A percentile compares a stretch with the other conserved stretches of the same genome.
Conservation (phyloP, 305 asterid genomes). For the Fraxinus dipetala region DNA sequence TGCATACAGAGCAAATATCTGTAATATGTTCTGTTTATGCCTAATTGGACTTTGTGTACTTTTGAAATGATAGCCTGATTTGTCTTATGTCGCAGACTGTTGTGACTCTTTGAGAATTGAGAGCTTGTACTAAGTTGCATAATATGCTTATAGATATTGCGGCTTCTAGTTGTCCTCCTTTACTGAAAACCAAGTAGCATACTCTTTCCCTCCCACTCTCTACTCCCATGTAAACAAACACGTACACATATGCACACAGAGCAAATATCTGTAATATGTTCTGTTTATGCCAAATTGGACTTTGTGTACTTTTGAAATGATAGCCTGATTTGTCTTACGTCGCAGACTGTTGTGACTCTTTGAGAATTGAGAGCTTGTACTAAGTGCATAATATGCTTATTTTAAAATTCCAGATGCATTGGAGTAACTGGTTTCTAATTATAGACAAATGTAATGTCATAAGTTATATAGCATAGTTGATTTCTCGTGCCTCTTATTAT, state of each 20-base stretch:
- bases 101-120: not conserved
- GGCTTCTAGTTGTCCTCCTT: slow-evolving; percentile 60
- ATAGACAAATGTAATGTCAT: slow-evolving; percentile 9
- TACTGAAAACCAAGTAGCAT: slow-evolving; percentile 42
- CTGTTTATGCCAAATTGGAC: slow-evolving; percentile 12
- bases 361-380: not conserved
- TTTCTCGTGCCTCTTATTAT: slow-evolving; percentile 1
- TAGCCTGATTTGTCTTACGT: slow-evolving; percentile 3
- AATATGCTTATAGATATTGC: slow-evolving; percentile 17
- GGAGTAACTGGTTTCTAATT: not conserved
- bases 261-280: not conserved
- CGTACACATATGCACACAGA: not conserved
- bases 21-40: not conserved
- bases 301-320: not conserved
- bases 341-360: not conserved
- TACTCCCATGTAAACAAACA: not conserved
- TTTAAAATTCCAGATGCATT: not conserved
- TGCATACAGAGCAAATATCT: not conserved
- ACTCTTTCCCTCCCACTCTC: slow-evolving; percentile 17
- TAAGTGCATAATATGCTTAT: slow-evolving; percentile 2
- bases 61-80: slow-evolving; percentile 5
- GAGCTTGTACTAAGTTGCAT: not conserved
- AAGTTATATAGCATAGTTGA: not conserved
- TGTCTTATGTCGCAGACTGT: not conserved
- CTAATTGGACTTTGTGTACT: slow-evolving; percentile 1